Percentiles rank a stretch among this genome's conserved stretches.
Conservation (phyloP, 1,139 yeast genomes). For the Wickerhamomyces sp. region DNA sequence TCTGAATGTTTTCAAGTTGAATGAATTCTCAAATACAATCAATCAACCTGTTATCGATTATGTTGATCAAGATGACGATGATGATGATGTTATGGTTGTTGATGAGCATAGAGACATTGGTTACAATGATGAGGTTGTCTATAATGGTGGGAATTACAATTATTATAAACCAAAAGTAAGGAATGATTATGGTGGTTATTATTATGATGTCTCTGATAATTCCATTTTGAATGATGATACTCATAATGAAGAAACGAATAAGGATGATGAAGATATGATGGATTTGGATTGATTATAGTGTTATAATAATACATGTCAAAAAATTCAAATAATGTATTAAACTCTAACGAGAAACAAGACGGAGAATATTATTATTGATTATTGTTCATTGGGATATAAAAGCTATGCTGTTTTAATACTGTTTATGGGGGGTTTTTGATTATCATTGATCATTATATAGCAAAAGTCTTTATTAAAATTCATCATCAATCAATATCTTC, state of each 20-base stretch:
- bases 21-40: conserved; percentile 5
- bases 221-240: not conserved
- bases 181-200: conserved; percentile 10
- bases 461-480: not conserved
- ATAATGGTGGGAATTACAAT: not conserved
- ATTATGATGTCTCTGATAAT: conserved; percentile 2
- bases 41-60: not conserved
- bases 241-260: not conserved
- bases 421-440: not conserved
- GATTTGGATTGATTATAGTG: conserved; percentile 4
- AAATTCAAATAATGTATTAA: too few relatives aligned
- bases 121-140: not conserved
- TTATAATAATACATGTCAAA: too few relatives aligned
- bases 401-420: not conserved
- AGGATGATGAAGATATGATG: conserved; percentile 7
- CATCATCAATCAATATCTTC: conserved; percentile 28
- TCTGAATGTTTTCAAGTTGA: conserved; percentile 8
- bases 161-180: not conserved
- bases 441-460: not conserved
- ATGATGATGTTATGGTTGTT: conserved; percentile 9
- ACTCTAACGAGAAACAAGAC: too few relatives aligned
- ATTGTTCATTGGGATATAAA: too few relatives aligned
- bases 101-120: not conserved
- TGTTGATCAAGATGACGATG: conserved; percentile 3
- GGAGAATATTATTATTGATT: too few relatives aligned